phyloP scores from a whole-genome alignment of 2,329 filamentous ascomycete species.

The Xylariaceae sp. region DNA sequence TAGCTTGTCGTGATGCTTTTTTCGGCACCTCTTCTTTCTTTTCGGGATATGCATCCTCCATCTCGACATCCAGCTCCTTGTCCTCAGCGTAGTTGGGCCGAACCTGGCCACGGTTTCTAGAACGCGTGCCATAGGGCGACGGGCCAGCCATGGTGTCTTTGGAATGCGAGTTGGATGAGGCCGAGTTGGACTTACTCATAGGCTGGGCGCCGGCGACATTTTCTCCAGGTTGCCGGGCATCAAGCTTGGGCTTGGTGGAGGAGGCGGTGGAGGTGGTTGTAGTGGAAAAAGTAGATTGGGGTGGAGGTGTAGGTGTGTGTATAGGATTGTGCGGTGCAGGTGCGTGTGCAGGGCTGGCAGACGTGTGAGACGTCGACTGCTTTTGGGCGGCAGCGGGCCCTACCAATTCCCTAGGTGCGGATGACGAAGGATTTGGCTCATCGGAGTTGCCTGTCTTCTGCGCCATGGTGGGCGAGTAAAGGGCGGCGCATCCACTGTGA shows the following conservation, averaged over 20 bases:
- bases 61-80: constrained; percentile 80
- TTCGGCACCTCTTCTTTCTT: constrained; percentile 53
- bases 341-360: constrained; percentile 25
- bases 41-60: constrained; percentile 62
- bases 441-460: constrained; percentile 32
- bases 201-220: constrained; percentile 37
- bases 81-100: constrained; percentile 95
- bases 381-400: constrained; percentile 29
- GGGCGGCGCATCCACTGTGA: constrained; percentile 32
- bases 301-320: constrained; percentile 9
- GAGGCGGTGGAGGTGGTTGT: constrained; percentile 10
- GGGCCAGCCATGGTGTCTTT: constrained; percentile 51
- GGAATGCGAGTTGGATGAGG: constrained; percentile 40
- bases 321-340: constrained; percentile 10
- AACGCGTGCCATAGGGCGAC: constrained; percentile 84
- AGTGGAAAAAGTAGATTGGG: constrained; percentile 15
- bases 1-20: constrained; percentile 48
- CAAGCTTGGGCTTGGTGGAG: constrained; percentile 17
- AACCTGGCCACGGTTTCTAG: constrained; percentile 76
- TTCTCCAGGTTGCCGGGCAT: constrained; percentile 27
- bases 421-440: constrained; percentile 34
- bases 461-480: constrained; percentile 33
- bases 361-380: constrained; percentile 29
- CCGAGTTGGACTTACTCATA: constrained; percentile 44
- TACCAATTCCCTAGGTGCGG: constrained; percentile 29